These are phyloP conservation scores for Aspergillus floridensis DNA, from an alignment of 2,329 filamentous ascomycete species.

Conservation along the genomic window DNA sequence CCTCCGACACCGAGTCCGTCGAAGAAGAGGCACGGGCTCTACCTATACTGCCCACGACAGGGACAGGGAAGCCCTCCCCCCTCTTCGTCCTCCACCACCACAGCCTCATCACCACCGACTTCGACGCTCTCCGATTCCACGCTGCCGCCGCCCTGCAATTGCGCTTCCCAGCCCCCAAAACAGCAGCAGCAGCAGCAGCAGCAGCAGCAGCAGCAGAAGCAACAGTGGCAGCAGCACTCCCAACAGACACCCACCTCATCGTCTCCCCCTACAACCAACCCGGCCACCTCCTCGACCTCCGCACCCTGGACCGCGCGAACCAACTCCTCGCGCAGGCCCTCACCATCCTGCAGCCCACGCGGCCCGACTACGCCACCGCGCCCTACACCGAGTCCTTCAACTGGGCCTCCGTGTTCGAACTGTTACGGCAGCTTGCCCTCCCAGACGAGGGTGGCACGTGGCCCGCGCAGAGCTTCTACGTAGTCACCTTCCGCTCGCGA, in stretches of 20 bases:
- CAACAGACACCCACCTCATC: conserved; percentile 48
- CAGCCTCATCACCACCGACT: conserved; percentile 32
- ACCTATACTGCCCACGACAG: neutral
- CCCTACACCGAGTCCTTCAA: conserved; percentile 75
- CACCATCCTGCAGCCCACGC: conserved; percentile 59
- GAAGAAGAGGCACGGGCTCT: neutral
- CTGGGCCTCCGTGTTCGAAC: conserved; percentile 63
- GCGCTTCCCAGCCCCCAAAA: neutral
- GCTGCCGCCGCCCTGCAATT: conserved; percentile 36
- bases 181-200: too few relatives aligned
- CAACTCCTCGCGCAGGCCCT: conserved; percentile 71
- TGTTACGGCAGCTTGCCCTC: conserved; percentile 54
- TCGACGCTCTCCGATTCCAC: conserved; percentile 34
- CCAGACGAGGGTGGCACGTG: conserved; percentile 51
- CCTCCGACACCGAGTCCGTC: neutral
- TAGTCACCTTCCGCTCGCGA: conserved; percentile 77
- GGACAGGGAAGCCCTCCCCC: neutral
- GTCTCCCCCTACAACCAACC: conserved; percentile 73
- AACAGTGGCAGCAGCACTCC: neutral
- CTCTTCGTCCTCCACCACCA: conserved; percentile 35
- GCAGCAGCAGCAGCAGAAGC: too few relatives aligned
- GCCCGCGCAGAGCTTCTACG: conserved; percentile 68
- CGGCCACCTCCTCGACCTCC: conserved; percentile 70
- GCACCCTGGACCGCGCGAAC: conserved; percentile 62
- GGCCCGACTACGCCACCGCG: conserved; percentile 72